Percentiles rank a stretch among this genome's conserved stretches.
Evolutionary conservation across 352 stramenopile genomes (phyloP).

Genomic region (Aphanomyces invadans): DNA sequence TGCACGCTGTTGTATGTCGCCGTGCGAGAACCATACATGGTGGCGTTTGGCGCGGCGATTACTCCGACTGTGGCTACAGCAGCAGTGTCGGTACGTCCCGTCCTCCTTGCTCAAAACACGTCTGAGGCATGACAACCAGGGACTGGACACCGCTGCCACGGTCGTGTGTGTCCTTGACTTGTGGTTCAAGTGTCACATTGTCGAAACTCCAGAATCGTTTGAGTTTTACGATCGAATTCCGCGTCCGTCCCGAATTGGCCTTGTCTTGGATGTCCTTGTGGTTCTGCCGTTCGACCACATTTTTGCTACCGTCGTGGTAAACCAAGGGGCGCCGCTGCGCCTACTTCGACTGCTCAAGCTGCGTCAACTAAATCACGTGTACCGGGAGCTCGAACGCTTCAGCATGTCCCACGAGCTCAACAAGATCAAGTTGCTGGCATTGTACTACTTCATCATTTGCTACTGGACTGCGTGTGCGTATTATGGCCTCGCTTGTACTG

Average conservation of each 20-base stretch:
- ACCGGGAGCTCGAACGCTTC: slow-evolving; percentile 15
- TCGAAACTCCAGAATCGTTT: background rate
- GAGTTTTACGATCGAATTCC: background rate
- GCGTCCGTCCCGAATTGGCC: background rate
- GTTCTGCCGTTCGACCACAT: background rate
- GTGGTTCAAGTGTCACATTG: background rate
- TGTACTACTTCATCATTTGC: slow-evolving; percentile 6
- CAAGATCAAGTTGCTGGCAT: slow-evolving; percentile 24
- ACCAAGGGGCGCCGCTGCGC: no score
- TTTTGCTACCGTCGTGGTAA: background rate
- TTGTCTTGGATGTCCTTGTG: background rate
- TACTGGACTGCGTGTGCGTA: slow-evolving; percentile 26
- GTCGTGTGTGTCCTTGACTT: background rate
- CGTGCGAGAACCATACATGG: slow-evolving; percentile 42
- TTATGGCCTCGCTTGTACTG: slow-evolving; percentile 26
- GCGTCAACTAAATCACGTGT: background rate
- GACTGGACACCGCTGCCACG: background rate
- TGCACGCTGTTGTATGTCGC: slow-evolving; percentile 36
- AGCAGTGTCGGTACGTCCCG: slow-evolving; percentile 1
- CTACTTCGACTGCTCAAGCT: background rate
- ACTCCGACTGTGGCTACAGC: slow-evolving; percentile 27
- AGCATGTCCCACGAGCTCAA: slow-evolving; percentile 7
- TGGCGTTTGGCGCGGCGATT: slow-evolving; percentile 55
- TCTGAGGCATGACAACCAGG: background rate
- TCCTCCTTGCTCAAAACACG: slow-evolving; percentile 30